Percentiles rank a stretch among this genome's conserved stretches.
phyloP scores from a whole-genome alignment of 768 basidiomycete genomes.

The Lactarius evosmus region DNA sequence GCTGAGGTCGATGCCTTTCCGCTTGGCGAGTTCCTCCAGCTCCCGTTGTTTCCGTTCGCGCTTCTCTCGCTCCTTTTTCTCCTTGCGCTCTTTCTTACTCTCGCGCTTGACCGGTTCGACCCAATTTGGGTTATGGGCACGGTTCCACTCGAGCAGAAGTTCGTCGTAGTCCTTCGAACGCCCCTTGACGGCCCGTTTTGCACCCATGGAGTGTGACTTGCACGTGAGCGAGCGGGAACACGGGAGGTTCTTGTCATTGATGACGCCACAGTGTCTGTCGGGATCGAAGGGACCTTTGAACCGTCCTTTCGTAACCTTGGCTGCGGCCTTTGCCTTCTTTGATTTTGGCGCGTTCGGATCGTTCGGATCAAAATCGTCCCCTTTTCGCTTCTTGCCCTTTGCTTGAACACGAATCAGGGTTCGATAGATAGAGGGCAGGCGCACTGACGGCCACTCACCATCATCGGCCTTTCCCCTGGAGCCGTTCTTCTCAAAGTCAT shows the following conservation, averaged over 20 bases:
- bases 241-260: slow-evolving; percentile 89
- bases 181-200: slow-evolving; percentile 87
- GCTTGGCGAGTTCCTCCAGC: slow-evolving; percentile 62
- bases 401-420: slow-evolving; percentile 35
- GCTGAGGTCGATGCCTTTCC: slow-evolving; percentile 47
- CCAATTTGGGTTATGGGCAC: slow-evolving; percentile 81
- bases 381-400: slow-evolving; percentile 77
- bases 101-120: slow-evolving; percentile 85
- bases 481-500: slow-evolving; percentile 55
- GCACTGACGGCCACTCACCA: slow-evolving; percentile 30
- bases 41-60: slow-evolving; percentile 76
- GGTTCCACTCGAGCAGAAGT: slow-evolving; percentile 88
- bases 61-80: slow-evolving; percentile 76
- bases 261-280: slow-evolving; percentile 93
- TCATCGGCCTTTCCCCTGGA: slow-evolving; percentile 55
- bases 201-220: slow-evolving; percentile 97
- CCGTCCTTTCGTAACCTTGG: slow-evolving; percentile 76
- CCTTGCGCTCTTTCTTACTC: slow-evolving; percentile 85
- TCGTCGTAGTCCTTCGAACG: slow-evolving; percentile 83
- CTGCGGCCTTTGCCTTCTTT: slow-evolving; percentile 68
- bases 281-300: slow-evolving; percentile 84
- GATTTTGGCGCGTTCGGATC: slow-evolving; percentile 65
- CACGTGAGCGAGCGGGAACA: slow-evolving; percentile 96
- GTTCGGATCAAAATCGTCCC: slow-evolving; percentile 63
- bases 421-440: not conserved